These are phyloP conservation scores for Crithidia sp. DNA, from an alignment of 208 protist genomes.

Conservation along the genomic window DNA sequence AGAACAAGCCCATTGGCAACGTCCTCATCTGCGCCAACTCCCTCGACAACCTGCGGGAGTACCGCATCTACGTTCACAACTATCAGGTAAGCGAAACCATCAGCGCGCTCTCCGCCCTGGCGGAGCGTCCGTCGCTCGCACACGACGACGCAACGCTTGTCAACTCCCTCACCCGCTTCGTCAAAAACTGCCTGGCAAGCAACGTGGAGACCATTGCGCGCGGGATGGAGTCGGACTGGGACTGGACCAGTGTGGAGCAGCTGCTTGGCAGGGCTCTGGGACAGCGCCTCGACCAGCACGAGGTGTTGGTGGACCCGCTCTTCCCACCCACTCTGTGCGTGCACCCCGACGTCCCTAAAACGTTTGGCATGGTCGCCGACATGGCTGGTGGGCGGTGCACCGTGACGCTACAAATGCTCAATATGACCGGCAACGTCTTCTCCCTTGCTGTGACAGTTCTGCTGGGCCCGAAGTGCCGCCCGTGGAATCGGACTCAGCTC, in stretches of 20 bases:
- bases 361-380: slow-evolving; percentile 48
- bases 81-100: slow-evolving; percentile 70
- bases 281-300: slow-evolving; percentile 42
- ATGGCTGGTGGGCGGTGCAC: slow-evolving; percentile 43
- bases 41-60: slow-evolving; percentile 81
- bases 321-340: slow-evolving; percentile 83
- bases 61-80: slow-evolving; percentile 82
- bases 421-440: slow-evolving; percentile 65
- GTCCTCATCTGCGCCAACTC: slow-evolving; percentile 89
- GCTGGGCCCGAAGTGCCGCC: slow-evolving; percentile 34
- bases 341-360: slow-evolving; percentile 69
- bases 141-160: slow-evolving; percentile 45
- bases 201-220: slow-evolving; percentile 69
- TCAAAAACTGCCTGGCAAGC: slow-evolving; percentile 52
- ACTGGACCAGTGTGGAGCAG: slow-evolving; percentile 89
- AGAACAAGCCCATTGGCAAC: slow-evolving; percentile 64
- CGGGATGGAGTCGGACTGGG: slow-evolving; percentile 87
- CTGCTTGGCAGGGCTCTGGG: slow-evolving; percentile 72
- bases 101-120: slow-evolving; percentile 46
- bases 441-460: slow-evolving; percentile 59
- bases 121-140: slow-evolving; percentile 43
- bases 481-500: slow-evolving; percentile 40
- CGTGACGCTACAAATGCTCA: slow-evolving; percentile 67
- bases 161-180: slow-evolving; percentile 54
- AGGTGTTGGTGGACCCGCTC: slow-evolving; percentile 62